These are phyloP conservation scores for Ettlia oleoabundans DNA, from an alignment of 139 green algal species.

Conservation along the genomic window DNA sequence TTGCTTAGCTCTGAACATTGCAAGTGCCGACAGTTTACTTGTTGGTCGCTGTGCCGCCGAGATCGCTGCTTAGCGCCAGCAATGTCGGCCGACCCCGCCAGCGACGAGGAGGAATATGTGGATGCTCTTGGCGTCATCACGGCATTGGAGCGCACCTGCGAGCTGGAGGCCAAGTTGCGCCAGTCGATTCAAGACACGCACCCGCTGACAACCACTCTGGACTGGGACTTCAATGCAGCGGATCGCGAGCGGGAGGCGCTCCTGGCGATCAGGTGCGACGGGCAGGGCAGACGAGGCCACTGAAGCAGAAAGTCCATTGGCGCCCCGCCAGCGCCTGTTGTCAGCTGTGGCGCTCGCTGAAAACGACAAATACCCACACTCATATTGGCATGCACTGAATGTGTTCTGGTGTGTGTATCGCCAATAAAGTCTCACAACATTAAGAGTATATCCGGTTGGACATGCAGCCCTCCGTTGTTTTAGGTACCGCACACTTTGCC, in stretches of 20 bases:
- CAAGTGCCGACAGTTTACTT: too few species aligned
- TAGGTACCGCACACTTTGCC: neutral
- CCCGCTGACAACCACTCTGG: constrained; percentile 57
- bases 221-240: constrained; percentile 47
- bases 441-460: too few species aligned
- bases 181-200: constrained; percentile 66
- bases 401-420: too few species aligned
- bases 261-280: constrained; percentile 49
- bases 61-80: neutral
- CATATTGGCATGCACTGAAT: too few species aligned
- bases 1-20: too few species aligned
- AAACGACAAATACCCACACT: too few species aligned
- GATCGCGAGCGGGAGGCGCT: constrained; percentile 57
- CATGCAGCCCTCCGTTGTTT: neutral
- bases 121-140: constrained; percentile 48
- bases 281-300: neutral
- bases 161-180: constrained; percentile 54
- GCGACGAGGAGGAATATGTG: constrained; percentile 35
- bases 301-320: neutral
- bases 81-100: too few species aligned
- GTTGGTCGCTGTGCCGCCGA: neutral
- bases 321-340: too few species aligned
- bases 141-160: constrained; percentile 52
- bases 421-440: too few species aligned
- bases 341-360: neutral